Evolutionary conservation across 768 basidiomycete species (phyloP).

Genomic region (Rickenella mellea): DNA sequence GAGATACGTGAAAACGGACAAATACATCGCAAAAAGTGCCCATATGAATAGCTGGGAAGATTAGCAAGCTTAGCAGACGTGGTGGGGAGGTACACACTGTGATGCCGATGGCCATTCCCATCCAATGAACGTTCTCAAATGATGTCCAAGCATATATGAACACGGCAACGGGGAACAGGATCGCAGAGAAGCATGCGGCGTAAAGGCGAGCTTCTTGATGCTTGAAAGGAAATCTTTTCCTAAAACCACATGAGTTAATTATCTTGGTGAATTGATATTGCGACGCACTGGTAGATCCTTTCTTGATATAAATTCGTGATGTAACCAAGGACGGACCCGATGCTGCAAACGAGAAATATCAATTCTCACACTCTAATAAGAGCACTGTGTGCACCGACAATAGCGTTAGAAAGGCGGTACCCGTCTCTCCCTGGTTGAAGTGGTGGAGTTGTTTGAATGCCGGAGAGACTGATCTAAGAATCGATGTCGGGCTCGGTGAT

Average conservation of each 20-base stretch:
- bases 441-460: conserved; percentile 48
- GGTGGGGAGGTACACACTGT: neutral
- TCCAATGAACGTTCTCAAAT: conserved; percentile 47
- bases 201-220: conserved; percentile 56
- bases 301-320: conserved; percentile 38
- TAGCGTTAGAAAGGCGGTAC: conserved; percentile 50
- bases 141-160: conserved; percentile 70
- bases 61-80: neutral
- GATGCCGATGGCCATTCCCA: conserved; percentile 47
- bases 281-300: conserved; percentile 34
- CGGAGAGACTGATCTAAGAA: conserved; percentile 40
- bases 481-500: neutral
- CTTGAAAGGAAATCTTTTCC: conserved; percentile 14
- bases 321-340: conserved; percentile 46
- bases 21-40: conserved; percentile 44
- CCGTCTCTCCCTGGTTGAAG: conserved; percentile 51
- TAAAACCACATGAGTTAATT: conserved; percentile 2
- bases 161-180: conserved; percentile 51
- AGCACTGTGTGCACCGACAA: conserved; percentile 26
- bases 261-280: too few species aligned
- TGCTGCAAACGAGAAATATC: conserved; percentile 23
- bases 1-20: conserved; percentile 50
- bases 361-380: conserved; percentile 3
- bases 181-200: conserved; percentile 40
- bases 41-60: conserved; percentile 35